These are phyloP conservation scores for Lathyrus tuberosus DNA, from an alignment of 306 rosid genomes.

Conservation along the genomic window DNA sequence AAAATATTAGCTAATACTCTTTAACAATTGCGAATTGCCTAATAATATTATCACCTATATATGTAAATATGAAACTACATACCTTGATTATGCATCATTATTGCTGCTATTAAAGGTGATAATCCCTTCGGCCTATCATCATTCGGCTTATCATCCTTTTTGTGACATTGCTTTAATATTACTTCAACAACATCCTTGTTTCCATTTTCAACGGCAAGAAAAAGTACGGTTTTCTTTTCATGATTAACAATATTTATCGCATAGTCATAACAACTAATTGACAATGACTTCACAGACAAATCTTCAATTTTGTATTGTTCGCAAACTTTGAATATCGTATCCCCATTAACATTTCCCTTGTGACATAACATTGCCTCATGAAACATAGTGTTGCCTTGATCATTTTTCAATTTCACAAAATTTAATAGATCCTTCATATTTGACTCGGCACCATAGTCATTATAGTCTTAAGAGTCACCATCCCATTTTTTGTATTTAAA, in stretches of 20 bases:
- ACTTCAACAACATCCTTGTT: background rate
- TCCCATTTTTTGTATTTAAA: no score
- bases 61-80: background rate
- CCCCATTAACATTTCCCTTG: background rate
- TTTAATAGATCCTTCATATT: background rate
- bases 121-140: background rate
- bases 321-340: background rate
- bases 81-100: background rate
- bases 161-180: background rate
- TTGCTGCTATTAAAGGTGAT: background rate
- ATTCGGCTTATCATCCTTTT: no score
- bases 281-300: background rate
- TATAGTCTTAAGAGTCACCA: background rate
- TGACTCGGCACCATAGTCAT: background rate
- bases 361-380: slow-evolving; percentile 27
- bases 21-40: no score
- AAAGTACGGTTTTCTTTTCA: background rate
- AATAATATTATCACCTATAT: no score
- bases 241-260: background rate
- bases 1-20: background rate
- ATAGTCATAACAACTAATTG: background rate
- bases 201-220: background rate
- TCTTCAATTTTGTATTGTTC: background rate
- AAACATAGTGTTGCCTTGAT: slow-evolving; percentile 13
- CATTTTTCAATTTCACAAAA: background rate